These are phyloP conservation scores for Nicotiana obtusifolia DNA, from an alignment of 257 asterid species.

Conservation along the genomic window DNA sequence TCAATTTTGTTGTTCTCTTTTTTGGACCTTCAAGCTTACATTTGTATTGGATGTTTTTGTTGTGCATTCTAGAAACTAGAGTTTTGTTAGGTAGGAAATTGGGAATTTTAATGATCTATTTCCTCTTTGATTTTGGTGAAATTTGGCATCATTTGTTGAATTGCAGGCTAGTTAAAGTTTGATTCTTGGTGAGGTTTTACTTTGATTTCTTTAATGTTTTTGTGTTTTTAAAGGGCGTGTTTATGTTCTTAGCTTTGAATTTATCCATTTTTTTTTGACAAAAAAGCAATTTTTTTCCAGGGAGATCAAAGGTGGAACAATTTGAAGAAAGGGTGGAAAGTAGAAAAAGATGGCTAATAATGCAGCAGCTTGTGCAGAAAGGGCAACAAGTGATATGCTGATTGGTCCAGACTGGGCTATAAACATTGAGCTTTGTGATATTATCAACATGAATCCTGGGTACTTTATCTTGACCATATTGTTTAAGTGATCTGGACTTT, in stretches of 20 bases:
- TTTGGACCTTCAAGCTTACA: conserved; percentile 25
- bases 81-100: background rate
- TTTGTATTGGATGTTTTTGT: conserved; percentile 26
- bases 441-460: conserved; percentile 78
- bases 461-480: conserved; percentile 15
- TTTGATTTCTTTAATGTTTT: background rate
- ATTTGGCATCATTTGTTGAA: conserved; percentile 6
- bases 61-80: conserved; percentile 13
- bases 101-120: background rate
- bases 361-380: conserved; percentile 87
- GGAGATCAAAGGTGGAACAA: conserved; percentile 20
- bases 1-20: conserved; percentile 23
- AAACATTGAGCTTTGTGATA: conserved; percentile 88
- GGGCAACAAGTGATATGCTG: conserved; percentile 92
- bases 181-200: conserved; percentile 10
- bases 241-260: conserved; percentile 9
- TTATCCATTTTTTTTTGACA: too few species aligned
- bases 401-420: conserved; percentile 99
- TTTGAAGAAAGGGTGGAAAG: conserved; percentile 16
- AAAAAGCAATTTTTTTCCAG: background rate
- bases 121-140: background rate
- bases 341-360: conserved; percentile 54
- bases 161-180: conserved; percentile 15
- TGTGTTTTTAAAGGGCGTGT: background rate
- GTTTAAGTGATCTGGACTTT: background rate